Conservation (phyloP, 441 rosid species). For the Gossypium schwendimanii region DNA sequence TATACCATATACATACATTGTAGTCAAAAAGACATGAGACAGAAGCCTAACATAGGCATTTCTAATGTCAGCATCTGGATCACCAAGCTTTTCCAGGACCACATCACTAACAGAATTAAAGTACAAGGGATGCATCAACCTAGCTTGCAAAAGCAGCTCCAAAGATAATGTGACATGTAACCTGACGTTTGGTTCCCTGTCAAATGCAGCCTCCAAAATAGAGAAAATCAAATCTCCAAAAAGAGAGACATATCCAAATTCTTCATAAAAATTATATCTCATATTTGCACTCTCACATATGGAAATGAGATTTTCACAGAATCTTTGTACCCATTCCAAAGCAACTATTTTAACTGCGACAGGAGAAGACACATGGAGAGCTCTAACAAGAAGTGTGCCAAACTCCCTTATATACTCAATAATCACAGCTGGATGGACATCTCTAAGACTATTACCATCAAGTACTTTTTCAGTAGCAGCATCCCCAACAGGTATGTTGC, state of each 20-base stretch:
- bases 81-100: slow-evolving; percentile 81
- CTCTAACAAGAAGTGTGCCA: slow-evolving; percentile 45
- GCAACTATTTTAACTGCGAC: slow-evolving; percentile 62
- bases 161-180: slow-evolving; percentile 56
- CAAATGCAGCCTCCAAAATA: slow-evolving; percentile 77
- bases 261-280: slow-evolving; percentile 35
- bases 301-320: slow-evolving; percentile 58
- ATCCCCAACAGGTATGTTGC: slow-evolving; percentile 27
- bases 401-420: slow-evolving; percentile 59
- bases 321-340: slow-evolving; percentile 69
- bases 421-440: slow-evolving; percentile 34
- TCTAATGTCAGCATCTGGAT: slow-evolving; percentile 63
- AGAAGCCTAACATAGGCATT: slow-evolving; percentile 66
- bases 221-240: slow-evolving; percentile 46
- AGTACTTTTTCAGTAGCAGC: slow-evolving; percentile 32
- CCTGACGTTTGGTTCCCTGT: slow-evolving; percentile 85
- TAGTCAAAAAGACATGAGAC: slow-evolving; percentile 60
- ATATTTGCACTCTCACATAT: slow-evolving; percentile 33
- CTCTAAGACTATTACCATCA: slow-evolving; percentile 18
- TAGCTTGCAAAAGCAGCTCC: slow-evolving; percentile 72
- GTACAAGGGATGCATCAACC: slow-evolving; percentile 56
- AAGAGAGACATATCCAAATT: slow-evolving; percentile 41
- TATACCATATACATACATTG: slow-evolving; percentile 54
- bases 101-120: slow-evolving; percentile 55
- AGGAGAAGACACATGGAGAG: slow-evolving; percentile 65